Evolutionary conservation across 495 filamentous ascomycete genomes (phyloP).

Genomic region (Annulohypoxylon stygium): DNA sequence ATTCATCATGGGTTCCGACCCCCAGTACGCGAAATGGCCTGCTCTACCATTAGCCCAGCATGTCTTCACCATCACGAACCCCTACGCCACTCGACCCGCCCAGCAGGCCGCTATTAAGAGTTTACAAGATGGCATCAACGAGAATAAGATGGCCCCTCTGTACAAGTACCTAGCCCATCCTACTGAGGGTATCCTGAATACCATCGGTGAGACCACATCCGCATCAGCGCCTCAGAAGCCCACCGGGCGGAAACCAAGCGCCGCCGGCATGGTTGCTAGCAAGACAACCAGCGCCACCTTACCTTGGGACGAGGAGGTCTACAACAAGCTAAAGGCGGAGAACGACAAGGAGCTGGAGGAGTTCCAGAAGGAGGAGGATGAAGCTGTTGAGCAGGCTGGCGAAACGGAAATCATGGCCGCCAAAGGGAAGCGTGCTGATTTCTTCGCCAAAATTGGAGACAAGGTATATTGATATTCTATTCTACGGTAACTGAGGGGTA

Average conservation of each 20-base stretch:
- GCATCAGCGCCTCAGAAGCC: conserved; percentile 64
- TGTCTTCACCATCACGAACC: conserved; percentile 96
- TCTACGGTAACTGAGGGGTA: background rate
- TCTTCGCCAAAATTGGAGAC: conserved; percentile 92
- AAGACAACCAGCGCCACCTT: conserved; percentile 73
- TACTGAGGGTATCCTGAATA: conserved; percentile 88
- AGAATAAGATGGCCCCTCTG: conserved; percentile 96
- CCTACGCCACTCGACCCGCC: conserved; percentile 74
- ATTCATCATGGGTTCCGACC: conserved; percentile 90
- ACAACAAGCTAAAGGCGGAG: conserved; percentile 84
- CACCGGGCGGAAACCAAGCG: conserved; percentile 67
- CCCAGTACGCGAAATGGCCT: conserved; percentile 95
- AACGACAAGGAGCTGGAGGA: conserved; percentile 91
- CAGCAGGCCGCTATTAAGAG: conserved; percentile 82
- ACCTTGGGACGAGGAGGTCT: conserved; percentile 90
- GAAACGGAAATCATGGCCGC: conserved; percentile 95
- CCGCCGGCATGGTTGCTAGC: conserved; percentile 79
- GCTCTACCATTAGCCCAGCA: conserved; percentile 92
- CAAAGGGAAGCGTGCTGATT: conserved; percentile 93
- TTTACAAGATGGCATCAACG: conserved; percentile 91
- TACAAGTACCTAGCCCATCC: conserved; percentile 97
- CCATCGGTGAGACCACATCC: conserved; percentile 75
- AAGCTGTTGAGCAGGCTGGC: conserved; percentile 92
- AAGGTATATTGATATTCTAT: conserved; percentile 72
- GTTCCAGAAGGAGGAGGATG: conserved; percentile 96